These are phyloP conservation scores for Backusella liffmaniae DNA, from an alignment of 192 early-diverging fungal genomes.

Conservation along the genomic window DNA sequence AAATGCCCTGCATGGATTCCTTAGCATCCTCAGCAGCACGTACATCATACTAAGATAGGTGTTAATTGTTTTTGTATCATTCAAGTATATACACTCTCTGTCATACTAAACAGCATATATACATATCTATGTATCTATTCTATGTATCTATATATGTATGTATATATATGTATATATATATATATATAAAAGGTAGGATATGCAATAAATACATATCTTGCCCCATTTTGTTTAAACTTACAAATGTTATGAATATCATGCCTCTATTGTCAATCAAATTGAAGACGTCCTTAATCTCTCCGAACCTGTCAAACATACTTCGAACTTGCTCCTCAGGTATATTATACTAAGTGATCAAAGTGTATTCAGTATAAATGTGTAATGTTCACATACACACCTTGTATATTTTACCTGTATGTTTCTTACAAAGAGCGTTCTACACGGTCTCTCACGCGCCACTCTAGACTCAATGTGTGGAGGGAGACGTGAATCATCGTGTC, in stretches of 20 bases:
- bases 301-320: conserved; percentile 45
- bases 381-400: not conserved
- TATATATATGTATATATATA: not conserved
- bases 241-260: conserved; percentile 60
- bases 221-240: conserved; percentile 32
- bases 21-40: conserved; percentile 51
- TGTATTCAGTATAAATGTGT: not conserved
- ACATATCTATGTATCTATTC: too few species aligned
- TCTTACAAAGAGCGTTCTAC: conserved; percentile 43
- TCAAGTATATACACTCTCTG: too few species aligned
- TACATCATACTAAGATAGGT: conserved; percentile 44
- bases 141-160: too few species aligned
- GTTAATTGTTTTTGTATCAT: not conserved
- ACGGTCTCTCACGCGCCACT: conserved; percentile 37
- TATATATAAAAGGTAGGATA: not conserved
- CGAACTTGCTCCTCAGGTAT: conserved; percentile 37
- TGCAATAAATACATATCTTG: not conserved
- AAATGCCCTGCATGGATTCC: conserved; percentile 33
- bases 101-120: too few species aligned
- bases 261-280: conserved; percentile 54
- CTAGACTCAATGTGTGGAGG: conserved; percentile 34
- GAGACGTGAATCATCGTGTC: conserved; percentile 9
- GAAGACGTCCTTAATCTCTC: conserved; percentile 58
- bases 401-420: conserved; percentile 37
- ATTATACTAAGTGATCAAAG: conserved; percentile 32